Percentiles rank a stretch among this genome's conserved stretches.
phyloP scores from a whole-genome alignment of 2,329 filamentous ascomycete species.

The Aspergillus vadensis region DNA sequence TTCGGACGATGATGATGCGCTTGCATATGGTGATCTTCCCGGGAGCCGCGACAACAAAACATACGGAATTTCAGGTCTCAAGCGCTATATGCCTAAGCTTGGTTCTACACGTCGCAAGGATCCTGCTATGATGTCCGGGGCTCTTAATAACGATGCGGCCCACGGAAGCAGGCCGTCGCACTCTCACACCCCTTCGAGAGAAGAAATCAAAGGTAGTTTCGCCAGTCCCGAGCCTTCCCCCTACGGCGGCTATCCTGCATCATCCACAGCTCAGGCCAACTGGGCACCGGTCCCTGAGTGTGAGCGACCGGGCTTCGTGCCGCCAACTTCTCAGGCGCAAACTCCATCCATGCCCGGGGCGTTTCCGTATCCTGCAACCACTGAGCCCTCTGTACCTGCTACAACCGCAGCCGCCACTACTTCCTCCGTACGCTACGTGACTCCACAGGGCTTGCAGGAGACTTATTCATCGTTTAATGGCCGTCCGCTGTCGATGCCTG shows the following conservation, averaged over 20 bases:
- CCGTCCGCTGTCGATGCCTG: slow-evolving; percentile 17
- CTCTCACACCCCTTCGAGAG: slow-evolving; percentile 13
- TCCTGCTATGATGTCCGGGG: slow-evolving; percentile 23
- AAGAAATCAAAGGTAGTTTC: slow-evolving; percentile 26
- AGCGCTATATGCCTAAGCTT: not conserved
- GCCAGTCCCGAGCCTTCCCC: slow-evolving; percentile 35
- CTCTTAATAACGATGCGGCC: slow-evolving; percentile 12
- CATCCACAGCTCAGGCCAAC: slow-evolving; percentile 24
- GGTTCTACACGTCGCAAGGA: slow-evolving; percentile 11
- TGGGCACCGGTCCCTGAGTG: slow-evolving; percentile 45
- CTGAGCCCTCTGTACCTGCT: slow-evolving; percentile 23
- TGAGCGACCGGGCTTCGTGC: slow-evolving; percentile 46
- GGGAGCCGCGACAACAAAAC: not conserved
- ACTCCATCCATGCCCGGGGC: slow-evolving; percentile 33
- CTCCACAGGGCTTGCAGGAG: slow-evolving; percentile 22
- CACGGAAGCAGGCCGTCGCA: slow-evolving; percentile 16
- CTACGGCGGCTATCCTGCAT: slow-evolving; percentile 18
- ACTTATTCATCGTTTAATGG: slow-evolving; percentile 24
- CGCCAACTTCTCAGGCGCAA: slow-evolving; percentile 36
- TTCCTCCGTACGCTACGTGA: slow-evolving; percentile 37
- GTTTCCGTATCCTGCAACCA: slow-evolving; percentile 30
- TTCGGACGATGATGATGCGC: slow-evolving; percentile 35
- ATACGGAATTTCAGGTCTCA: too few species aligned
- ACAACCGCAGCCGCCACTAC: slow-evolving; percentile 24
- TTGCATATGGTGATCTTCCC: slow-evolving; percentile 42